Percentiles rank a stretch among this genome's conserved stretches.
These are phyloP conservation scores for Hamamelis virginiana DNA, from an alignment of 164 flowering plant species.

Conservation along the genomic window DNA sequence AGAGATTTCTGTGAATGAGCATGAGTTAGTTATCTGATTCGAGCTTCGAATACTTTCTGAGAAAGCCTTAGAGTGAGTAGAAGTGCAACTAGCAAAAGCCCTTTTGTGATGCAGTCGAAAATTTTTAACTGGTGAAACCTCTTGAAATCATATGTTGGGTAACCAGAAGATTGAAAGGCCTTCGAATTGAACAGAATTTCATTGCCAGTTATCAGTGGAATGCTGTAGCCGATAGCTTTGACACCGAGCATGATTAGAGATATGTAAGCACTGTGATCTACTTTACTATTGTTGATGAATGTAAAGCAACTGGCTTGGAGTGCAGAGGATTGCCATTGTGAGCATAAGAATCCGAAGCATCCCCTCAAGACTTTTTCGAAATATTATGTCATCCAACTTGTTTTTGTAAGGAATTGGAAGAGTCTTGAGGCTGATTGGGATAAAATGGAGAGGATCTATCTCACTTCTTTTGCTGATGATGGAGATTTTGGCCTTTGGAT, in stretches of 20 bases:
- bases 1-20: no score
- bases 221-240: slow-evolving; percentile 2
- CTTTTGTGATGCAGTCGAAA: not conserved
- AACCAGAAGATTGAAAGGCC: not conserved
- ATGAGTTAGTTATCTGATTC: not conserved
- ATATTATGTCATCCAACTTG: not conserved
- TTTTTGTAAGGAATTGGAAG: not conserved
- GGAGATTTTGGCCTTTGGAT: slow-evolving; percentile 15
- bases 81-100: slow-evolving; percentile 1
- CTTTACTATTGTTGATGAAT: not conserved
- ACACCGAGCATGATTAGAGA: slow-evolving; percentile 18
- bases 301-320: slow-evolving; percentile 7
- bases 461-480: slow-evolving; percentile 18
- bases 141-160: not conserved
- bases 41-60: not conserved
- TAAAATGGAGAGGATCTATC: slow-evolving; percentile 15
- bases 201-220: not conserved
- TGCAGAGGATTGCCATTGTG: not conserved
- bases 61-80: slow-evolving; percentile 2
- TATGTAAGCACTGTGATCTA: slow-evolving; percentile 2
- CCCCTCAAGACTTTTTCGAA: slow-evolving; percentile 10
- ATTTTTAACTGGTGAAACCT: not conserved
- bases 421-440: slow-evolving; percentile 12
- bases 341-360: slow-evolving; percentile 13
- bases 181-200: not conserved